phyloP scores from a whole-genome alignment of 1,284 basidiomycete genomes.

The Puccinia polysora region DNA sequence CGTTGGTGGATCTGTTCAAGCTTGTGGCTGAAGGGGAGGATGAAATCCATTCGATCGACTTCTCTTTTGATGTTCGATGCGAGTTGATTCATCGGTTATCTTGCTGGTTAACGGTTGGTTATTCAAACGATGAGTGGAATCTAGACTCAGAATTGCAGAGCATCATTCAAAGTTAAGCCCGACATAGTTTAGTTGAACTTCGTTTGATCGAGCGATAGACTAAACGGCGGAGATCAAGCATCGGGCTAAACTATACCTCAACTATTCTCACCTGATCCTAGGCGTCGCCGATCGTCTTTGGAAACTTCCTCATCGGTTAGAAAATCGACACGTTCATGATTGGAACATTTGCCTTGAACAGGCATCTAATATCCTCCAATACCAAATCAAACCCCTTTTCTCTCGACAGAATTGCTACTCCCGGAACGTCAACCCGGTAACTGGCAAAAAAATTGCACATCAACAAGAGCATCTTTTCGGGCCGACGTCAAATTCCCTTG shows the following conservation, averaged over 20 bases:
- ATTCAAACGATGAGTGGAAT: conserved; percentile 28
- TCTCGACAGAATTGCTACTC: not conserved
- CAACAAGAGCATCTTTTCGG: conserved; percentile 45
- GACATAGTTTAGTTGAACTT: not conserved
- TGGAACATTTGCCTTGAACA: conserved; percentile 11
- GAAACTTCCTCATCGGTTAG: not conserved
- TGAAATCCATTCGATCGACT: not conserved
- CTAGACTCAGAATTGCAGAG: not conserved
- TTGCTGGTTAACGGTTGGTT: conserved; percentile 13
- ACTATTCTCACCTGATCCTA: no score
- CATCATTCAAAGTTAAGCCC: not conserved
- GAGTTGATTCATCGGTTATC: conserved; percentile 20
- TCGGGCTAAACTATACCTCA: no score
- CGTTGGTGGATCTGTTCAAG: not conserved
- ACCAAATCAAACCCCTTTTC: conserved; percentile 24
- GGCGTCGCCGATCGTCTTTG: conserved; percentile 11
- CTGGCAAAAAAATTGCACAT: conserved; percentile 47
- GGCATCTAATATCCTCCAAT: not conserved
- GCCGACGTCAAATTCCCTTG: not conserved
- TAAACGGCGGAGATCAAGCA: no score
- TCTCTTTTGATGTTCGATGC: not conserved
- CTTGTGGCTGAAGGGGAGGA: not conserved
- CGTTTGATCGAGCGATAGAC: no score
- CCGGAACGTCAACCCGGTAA: conserved; percentile 46
- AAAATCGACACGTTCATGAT: not conserved